Conservation (phyloP, 768 basidiomycete genomes). For the Scleroderma bovista region DNA sequence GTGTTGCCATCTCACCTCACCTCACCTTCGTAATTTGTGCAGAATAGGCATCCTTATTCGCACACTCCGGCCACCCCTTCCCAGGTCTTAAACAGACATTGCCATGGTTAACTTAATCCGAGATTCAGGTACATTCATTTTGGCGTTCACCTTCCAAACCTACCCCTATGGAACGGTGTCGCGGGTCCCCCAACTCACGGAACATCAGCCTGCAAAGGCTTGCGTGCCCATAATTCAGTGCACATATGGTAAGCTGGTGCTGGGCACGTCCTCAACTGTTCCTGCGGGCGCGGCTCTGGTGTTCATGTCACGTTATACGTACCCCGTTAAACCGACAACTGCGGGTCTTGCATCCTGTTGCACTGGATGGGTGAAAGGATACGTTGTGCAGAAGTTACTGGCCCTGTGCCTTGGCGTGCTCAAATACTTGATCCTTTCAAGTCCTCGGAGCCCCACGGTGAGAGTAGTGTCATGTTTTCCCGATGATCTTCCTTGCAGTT, state of each 20-base stretch:
- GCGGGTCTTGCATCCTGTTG: too few relatives aligned
- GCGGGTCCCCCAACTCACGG: slow-evolving; percentile 12
- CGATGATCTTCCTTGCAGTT: neutral
- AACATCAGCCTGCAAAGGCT: neutral
- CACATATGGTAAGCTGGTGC: too few relatives aligned
- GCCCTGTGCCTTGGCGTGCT: too few relatives aligned
- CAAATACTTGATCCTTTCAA: too few relatives aligned
- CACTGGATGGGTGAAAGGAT: too few relatives aligned
- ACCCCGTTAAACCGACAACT: too few relatives aligned
- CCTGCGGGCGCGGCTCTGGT: too few relatives aligned
- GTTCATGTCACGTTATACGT: slow-evolving; percentile 3
- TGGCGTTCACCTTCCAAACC: neutral
- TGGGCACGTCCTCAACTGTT: too few relatives aligned
- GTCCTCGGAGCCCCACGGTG: neutral
- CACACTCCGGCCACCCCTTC: neutral
- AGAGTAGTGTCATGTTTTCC: slow-evolving; percentile 2
- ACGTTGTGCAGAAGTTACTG: too few relatives aligned
- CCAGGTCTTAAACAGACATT: neutral
- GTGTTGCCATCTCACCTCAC: slow-evolving; percentile 7
- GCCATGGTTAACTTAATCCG: neutral
- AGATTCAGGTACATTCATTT: neutral
- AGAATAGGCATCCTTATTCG: neutral
- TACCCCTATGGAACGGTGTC: slow-evolving; percentile 14
- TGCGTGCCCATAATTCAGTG: too few relatives aligned
- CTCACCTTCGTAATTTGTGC: neutral